Conservation (phyloP, 139 green algal species). For the Chlamydomonas applanata region DNA sequence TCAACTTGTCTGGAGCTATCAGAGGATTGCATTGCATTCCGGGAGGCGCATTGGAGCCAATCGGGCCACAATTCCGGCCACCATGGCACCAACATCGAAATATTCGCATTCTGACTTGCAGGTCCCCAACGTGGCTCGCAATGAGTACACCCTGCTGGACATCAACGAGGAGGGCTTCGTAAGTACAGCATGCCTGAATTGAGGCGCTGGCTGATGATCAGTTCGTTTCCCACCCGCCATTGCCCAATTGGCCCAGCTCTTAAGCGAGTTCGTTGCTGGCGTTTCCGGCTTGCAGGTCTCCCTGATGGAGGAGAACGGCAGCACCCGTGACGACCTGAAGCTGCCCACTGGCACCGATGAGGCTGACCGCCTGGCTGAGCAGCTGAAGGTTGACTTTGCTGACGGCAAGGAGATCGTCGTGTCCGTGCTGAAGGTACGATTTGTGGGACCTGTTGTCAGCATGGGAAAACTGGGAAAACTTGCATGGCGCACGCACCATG, state of each 20-base stretch:
- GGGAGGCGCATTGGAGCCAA: no score
- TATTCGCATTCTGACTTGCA: constrained; percentile 30
- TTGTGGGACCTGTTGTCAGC: no score
- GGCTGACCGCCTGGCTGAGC: constrained; percentile 76
- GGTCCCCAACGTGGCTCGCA: constrained; percentile 87
- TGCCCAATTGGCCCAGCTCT: no score
- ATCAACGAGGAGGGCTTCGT: constrained; percentile 96
- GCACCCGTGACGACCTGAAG: constrained; percentile 93
- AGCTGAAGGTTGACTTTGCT: constrained; percentile 82
- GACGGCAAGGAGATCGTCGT: constrained; percentile 92
- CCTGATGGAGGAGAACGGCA: constrained; percentile 90
- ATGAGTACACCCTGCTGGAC: constrained; percentile 94
- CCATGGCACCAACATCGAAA: not conserved
- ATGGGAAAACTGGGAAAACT: no score
- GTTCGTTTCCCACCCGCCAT: no score
- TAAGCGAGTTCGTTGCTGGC: no score
- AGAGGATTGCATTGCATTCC: no score
- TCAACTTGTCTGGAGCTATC: no score
- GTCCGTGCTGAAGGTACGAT: constrained; percentile 83
- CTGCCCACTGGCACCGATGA: constrained; percentile 93
- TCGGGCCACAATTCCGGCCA: not conserved
- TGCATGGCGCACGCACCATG: constrained; percentile 15
- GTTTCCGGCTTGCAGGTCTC: constrained; percentile 59
- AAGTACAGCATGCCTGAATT: constrained; percentile 32
- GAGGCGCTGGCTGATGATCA: no score